Evolutionary conservation across 2,329 filamentous ascomycete species (phyloP), one percentile per base, ranked within the genome.

Genomic region (Coniochaeta prunicola): DNA sequence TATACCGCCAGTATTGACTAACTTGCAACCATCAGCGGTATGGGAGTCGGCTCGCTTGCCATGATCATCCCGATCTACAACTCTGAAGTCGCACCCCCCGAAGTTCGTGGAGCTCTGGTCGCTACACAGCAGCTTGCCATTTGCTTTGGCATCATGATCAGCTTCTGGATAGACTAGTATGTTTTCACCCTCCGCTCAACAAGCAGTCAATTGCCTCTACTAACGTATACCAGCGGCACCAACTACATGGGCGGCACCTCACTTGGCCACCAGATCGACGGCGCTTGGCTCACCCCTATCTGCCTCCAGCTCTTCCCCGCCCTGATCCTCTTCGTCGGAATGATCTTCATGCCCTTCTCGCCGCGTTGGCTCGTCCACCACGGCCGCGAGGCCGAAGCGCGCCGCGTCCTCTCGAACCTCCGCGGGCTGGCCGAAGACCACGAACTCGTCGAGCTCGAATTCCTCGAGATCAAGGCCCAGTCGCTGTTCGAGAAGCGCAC

Each of bases 391-490:
- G 79, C 79, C 0, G 89, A 92, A 68, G 87, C 87, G 0, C 81
- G 83, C 17, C 69, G 69, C 10, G 83, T 86, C 1, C 78, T 93
- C 1, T 83, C 88, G 0, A 77, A 69, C 56, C 82, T 93, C 2
- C 84, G 90, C 26, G 79, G 78, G 6, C 79, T 90, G 0, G 70
- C 82, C 0, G 68, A 74, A 17, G 81, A 88, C 62, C 81, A 91
- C 66, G 85, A 90, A 59, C 79, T 90, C 0, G 82, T 92, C 38
- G 81, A 88, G 63, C 77, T 91, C 1, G 90, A 93, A 66, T 91
- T 88, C 67, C 80, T 91, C n/a, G 90, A 93, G 69, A 92, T 93
- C 73, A 90, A 90, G 70, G 88, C 89, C 0, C 87, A 91, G 69
- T 87, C 85, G 0, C 71, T 89, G 19, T 94, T 93, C 64, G 89